A percentile compares a stretch with the other conserved stretches of the same genome.
Evolutionary conservation across 768 basidiomycete species (phyloP).

Genomic region (Pholiota conissans): DNA sequence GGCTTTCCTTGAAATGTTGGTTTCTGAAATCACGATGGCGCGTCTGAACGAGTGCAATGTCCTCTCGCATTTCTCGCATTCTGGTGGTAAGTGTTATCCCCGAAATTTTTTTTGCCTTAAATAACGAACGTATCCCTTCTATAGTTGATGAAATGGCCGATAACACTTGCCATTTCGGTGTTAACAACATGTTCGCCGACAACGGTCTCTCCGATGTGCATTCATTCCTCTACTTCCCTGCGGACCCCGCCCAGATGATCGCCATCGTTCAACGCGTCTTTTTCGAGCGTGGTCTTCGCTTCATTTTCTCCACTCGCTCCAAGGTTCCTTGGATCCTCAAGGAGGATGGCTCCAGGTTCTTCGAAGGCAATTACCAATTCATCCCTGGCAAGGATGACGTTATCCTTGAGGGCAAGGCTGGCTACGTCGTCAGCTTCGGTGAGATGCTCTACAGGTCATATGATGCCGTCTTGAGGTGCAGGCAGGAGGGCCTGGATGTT

Average conservation of each 20-base stretch:
- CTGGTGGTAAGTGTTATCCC: slow-evolving; percentile 59
- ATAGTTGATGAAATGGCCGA: slow-evolving; percentile 65
- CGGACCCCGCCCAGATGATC: slow-evolving; percentile 78
- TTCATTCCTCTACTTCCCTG: slow-evolving; percentile 86
- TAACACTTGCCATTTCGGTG: slow-evolving; percentile 49
- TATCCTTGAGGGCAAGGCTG: slow-evolving; percentile 73
- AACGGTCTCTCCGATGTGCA: slow-evolving; percentile 82
- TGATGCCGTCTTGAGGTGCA: slow-evolving; percentile 78
- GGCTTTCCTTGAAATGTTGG: slow-evolving; percentile 88
- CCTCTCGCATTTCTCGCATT: slow-evolving; percentile 87
- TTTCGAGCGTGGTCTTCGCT: slow-evolving; percentile 81
- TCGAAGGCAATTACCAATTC: slow-evolving; percentile 73
- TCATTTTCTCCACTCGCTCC: slow-evolving; percentile 86
- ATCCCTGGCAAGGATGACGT: slow-evolving; percentile 84
- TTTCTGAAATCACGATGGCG: slow-evolving; percentile 93
- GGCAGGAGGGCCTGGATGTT: slow-evolving; percentile 73
- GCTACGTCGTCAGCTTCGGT: slow-evolving; percentile 84
- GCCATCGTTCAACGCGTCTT: slow-evolving; percentile 77
- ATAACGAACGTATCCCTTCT: slow-evolving; percentile 7
- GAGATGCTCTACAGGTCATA: slow-evolving; percentile 85
- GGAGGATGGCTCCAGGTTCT: slow-evolving; percentile 69
- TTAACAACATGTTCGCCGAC: slow-evolving; percentile 88
- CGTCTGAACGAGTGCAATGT: slow-evolving; percentile 87
- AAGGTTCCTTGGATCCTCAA: slow-evolving; percentile 88
- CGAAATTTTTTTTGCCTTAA: not conserved